Base-by-base conservation (phyloP, 1,284 basidiomycete species). In the Ceratobasidium sp. region DNA sequence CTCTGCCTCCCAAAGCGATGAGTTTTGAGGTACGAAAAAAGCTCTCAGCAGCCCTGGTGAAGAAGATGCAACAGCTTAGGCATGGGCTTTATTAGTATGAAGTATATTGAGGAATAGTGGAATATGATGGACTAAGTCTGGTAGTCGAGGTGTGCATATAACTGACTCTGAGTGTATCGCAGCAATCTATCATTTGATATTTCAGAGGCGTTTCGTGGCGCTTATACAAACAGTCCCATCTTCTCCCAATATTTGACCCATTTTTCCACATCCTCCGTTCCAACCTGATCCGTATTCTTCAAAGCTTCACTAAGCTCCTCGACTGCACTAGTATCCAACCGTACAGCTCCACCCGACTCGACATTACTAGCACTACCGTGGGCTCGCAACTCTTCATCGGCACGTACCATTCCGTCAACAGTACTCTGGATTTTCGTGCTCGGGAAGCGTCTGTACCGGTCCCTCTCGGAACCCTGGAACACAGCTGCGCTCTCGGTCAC, bases 201-300 rank as follows among this genome's bases (percentile, higher is more conserved):
- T n/a, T n/a, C n/a, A n/a, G n/a, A n/a, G n/a, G n/a, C n/a, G n/a
- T n/a, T n/a, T n/a, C n/a, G n/a, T n/a, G n/a, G n/a, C n/a, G n/a
- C n/a, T n/a, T n/a, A n/a, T n/a, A n/a, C n/a, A 57, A 57, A 57
- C 27, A 57, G 31, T 15, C 40, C 55, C 55, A n/a, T 27, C 38
- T 57, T 27, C 25, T 29, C 55, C 55, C 55, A 57, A 29, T 57
- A 57, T n/a, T 5, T 8, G n/a, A 57, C 55, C 55, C 55, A 57
- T 29, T 57, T 57, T 27, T 57, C 38, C 3, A 57, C 55, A 42
- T 57, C 25, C 55, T 29, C 40, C 20, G 3, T 20, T 3, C 55
- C 40, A 17, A 57, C 3, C n/a, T 31, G 2, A 1, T 25, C 25
- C 1, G 27, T 29, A 29, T 32, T 43, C 20, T 29, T 42, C n/a